These are phyloP conservation scores for Dendrostoma leiphaemia DNA, from an alignment of 2,329 filamentous ascomycete species.

Conservation along the genomic window DNA sequence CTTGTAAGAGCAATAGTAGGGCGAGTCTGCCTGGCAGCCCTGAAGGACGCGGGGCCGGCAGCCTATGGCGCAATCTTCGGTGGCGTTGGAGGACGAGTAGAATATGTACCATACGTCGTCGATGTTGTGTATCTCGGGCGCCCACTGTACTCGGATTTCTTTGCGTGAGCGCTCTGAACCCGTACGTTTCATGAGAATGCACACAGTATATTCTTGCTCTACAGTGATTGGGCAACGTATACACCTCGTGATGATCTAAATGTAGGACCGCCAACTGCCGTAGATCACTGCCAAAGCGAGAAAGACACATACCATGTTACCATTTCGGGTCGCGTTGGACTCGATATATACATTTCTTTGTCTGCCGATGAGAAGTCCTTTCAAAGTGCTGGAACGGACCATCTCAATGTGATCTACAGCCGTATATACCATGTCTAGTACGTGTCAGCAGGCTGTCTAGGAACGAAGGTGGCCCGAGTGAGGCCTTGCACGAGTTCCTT, in stretches of 20 bases:
- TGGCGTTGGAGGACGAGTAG: constrained; percentile 19
- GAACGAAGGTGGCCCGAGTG: too few species aligned
- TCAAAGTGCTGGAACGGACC: background rate
- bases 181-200: too few species aligned
- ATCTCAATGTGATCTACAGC: background rate
- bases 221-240: too few species aligned
- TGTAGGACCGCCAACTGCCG: background rate
- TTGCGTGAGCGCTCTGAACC: too few species aligned
- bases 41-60: constrained; percentile 9
- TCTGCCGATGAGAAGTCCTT: background rate
- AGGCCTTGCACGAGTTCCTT: too few species aligned
- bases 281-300: background rate
- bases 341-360: background rate
- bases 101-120: constrained; percentile 22
- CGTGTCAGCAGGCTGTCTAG: background rate
- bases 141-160: constrained; percentile 19
- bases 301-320: background rate
- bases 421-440: constrained; percentile 7
- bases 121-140: constrained; percentile 21
- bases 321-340: background rate
- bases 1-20: background rate
- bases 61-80: constrained; percentile 12
- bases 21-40: background rate
- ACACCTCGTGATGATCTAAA: too few species aligned
- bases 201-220: too few species aligned